Conservation (phyloP, 2,329 filamentous ascomycete species). For the Parastagonospora nodorum region DNA sequence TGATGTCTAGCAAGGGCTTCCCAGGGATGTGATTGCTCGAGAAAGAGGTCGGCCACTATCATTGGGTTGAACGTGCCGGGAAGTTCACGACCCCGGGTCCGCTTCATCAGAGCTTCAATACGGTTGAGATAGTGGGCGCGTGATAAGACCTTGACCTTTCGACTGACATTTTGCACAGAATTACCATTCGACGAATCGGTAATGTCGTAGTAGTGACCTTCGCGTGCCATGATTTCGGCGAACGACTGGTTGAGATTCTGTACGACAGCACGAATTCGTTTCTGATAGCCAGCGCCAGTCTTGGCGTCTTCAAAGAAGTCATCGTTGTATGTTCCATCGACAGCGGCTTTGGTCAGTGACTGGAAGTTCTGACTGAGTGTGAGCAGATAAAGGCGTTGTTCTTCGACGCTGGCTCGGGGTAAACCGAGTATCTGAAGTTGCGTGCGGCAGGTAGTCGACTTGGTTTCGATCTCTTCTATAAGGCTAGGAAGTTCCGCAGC, state of each 20-base stretch:
- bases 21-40: slow-evolving; percentile 63
- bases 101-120: slow-evolving; percentile 30
- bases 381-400: slow-evolving; percentile 57
- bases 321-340: slow-evolving; percentile 1
- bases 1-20: slow-evolving; percentile 43
- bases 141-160: no score
- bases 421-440: slow-evolving; percentile 54
- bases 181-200: slow-evolving; percentile 35
- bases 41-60: slow-evolving; percentile 63
- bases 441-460: slow-evolving; percentile 1
- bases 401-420: slow-evolving; percentile 48
- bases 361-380: slow-evolving; percentile 50
- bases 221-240: slow-evolving; percentile 20
- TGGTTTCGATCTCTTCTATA: slow-evolving; percentile 3
- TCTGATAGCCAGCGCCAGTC: slow-evolving; percentile 6
- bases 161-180: background rate
- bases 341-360: slow-evolving; percentile 17
- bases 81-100: slow-evolving; percentile 59
- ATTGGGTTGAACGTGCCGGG: slow-evolving; percentile 65
- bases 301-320: slow-evolving; percentile 7
- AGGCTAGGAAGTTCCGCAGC: slow-evolving; percentile 24
- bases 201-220: slow-evolving; percentile 25
- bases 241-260: slow-evolving; percentile 27
- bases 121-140: background rate
- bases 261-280: slow-evolving; percentile 21